Base-by-base conservation (phyloP, 768 basidiomycete species). In the Lactifluus rugatus region DNA sequence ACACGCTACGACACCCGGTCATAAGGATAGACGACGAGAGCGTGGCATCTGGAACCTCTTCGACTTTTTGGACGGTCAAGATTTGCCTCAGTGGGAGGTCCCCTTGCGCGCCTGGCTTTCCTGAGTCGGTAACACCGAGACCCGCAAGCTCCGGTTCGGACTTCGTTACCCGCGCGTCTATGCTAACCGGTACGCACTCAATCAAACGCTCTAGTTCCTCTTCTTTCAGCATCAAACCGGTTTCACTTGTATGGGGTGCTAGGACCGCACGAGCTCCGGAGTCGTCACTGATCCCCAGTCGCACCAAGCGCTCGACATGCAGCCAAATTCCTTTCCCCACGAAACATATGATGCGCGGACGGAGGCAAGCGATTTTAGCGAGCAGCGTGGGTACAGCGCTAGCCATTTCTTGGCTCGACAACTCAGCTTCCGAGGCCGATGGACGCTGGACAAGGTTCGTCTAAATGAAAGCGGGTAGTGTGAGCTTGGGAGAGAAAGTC, bases 401-500 rank as follows among this genome's bases (percentile, higher is more conserved):
- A 1, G 66, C 57, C 68, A 81, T 80, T 65, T 90, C 87, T 1
- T 65, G 57, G 14, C 54, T 62, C 0, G 81, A 79, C 0, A 87
- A 74, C 54, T 85, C 82, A 19, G 72, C 74, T 72, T 81, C 75
- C 70, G 87, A 79, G 1, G 78, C 69, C 0, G 88, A 87, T 0
- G 88, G 81, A 21, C 88, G 75, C 8, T 79, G 78, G 7, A 89
- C 83, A 0, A 93, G 72, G 65, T 93, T 87, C 0, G 88, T 91
- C 89, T 91, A 55, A 34, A 17, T 2, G 11, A 42, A 28, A 21
- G 11, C 17, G n/a, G 26, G 9, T 10, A 28, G 32, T 16, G 28
- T 48, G 47, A 17, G 37, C 25, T 26, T 26, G 5, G 47, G 26
- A 21, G 31, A 39, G 5, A 21, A 31, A 31, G 31, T 31, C 8